A percentile compares a stretch with the other conserved stretches of the same genome.
Evolutionary conservation across 2,329 filamentous ascomycete species (phyloP).

Genomic region (Basipetospora sp.): DNA sequence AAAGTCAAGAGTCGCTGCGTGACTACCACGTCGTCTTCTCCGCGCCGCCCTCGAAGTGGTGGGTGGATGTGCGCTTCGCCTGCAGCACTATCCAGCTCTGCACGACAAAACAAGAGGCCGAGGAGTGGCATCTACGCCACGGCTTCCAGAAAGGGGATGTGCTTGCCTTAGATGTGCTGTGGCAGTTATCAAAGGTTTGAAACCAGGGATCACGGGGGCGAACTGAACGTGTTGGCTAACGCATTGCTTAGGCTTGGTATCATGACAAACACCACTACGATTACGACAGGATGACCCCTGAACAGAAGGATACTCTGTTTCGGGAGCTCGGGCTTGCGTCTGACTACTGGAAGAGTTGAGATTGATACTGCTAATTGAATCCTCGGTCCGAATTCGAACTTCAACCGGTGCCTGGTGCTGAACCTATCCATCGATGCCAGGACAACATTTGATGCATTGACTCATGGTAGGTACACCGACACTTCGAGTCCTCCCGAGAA

Average conservation of each 20-base stretch:
- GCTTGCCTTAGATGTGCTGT: neutral
- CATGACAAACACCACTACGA: neutral
- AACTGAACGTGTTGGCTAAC: neutral
- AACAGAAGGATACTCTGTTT: neutral
- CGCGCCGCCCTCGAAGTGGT: neutral
- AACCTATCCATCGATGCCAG: no score
- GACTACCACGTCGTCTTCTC: neutral
- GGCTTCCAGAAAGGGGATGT: neutral
- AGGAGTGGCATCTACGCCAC: neutral
- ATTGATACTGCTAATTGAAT: neutral
- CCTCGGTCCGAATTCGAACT: no score
- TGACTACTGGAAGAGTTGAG: neutral
- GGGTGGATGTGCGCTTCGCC: neutral
- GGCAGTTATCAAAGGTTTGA: neutral
- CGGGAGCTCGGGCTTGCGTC: neutral
- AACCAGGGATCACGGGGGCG: neutral
- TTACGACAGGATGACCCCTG: neutral
- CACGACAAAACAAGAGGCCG: neutral
- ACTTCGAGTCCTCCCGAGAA: slow-evolving; percentile 19
- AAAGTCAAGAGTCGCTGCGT: neutral
- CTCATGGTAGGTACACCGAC: slow-evolving; percentile 11
- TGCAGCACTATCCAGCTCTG: neutral
- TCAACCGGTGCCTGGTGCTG: no score
- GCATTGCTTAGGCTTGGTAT: neutral
- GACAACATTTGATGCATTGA: neutral